Evolutionary conservation across 768 basidiomycete species (phyloP), one percentile per base, ranked within the genome.

Genomic region (Rubroboletus pulcherrimus): DNA sequence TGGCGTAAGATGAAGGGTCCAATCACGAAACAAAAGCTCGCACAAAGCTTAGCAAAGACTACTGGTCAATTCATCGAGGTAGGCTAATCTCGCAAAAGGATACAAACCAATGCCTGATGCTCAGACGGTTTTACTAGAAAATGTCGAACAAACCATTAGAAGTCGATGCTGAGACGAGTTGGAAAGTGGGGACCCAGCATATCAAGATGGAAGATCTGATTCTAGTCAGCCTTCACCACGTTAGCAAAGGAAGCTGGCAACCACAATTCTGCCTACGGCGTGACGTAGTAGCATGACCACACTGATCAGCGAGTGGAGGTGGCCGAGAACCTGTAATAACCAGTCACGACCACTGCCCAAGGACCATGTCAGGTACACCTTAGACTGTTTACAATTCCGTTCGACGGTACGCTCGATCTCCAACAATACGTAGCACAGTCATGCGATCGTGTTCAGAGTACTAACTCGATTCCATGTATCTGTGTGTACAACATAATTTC

Each of bases 181-280:
- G 86, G 87, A 74, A 72, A 58, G 79, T 90, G 31, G 85, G 84
- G 15, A 63, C 67, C 15, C 62, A 72, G 49, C 74, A 77, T 60
- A 83, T 90, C 70, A 77, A 72, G 41, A 70, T 85, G 19, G 84
- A 85, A 50, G 82, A 89, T 65, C 70, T 89, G 54, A 72, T 85
- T 52, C 80, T 90, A 42, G 84, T 89, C 68, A 85, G 85, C 62
- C 80, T 89, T 51, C 85, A 88, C 73, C 88, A 89, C 62, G 87
- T 89, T 54, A 87, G 86, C 19, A 80, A 86, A 73, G 87, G 87
- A 31, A 84, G 82, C 61, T 90, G 87, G 87, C 87, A 89, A 62
- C 86, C 86, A 21, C 85, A 87, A 49, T 70, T 88, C 42, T 78
- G 84, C 66, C 75, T 89, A 34, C 47, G 52, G 26, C 41, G 37